Evolutionary conservation across 805 yeast species (phyloP), one percentile per base, ranked within the genome.

Genomic region (Starmerella floricola): DNA sequence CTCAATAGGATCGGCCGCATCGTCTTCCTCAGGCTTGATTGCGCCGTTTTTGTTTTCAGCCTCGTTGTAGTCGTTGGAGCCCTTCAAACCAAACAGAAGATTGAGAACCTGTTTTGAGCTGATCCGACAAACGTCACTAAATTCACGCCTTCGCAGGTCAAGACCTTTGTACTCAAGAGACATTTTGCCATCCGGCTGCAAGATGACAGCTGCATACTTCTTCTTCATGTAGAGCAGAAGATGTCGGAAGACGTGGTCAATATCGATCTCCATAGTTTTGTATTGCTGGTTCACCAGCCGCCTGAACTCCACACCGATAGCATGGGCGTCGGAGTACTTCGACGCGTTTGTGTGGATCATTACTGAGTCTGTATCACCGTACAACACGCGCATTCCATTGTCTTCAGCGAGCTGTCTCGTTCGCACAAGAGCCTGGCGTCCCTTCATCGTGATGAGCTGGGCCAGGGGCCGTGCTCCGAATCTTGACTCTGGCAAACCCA

Each of bases 281-380:
- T 91, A 93, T 42, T 94, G 73, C 55, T 85, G 94, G 62, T 91
- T 91, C 45, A 91, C 97, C 45, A 75, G 70, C 37, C 68, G 60
- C 59, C 91, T 91, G 66, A 91, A 88, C 38, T 78, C 79, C 38
- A 78, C 78, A 24, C 97, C 99, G 48, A 86, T 78, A 53, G 71
- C 70, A 34, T 83, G 61, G 0, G 97, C 95, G 34, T 83, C 94
- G 20, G 64, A 61, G 59, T 72, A 80, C 26, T 64, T 69, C 42
- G 71, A 73, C 34, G 76, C 77, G 23, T 86, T 86, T 3, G 97
- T 85, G 61, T 88, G 93, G 59, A 91, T 85, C 98, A 91, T 91
- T 40, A 91, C 96, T 28, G 98, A 91, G 67, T 91, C 98, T 0
- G 98, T 91, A 65, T 91, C 98, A 69, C 98, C 98, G 57, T 91